These are phyloP conservation scores for Fusarium goolgardi DNA, from an alignment of 2,329 filamentous ascomycete species.

Conservation along the genomic window DNA sequence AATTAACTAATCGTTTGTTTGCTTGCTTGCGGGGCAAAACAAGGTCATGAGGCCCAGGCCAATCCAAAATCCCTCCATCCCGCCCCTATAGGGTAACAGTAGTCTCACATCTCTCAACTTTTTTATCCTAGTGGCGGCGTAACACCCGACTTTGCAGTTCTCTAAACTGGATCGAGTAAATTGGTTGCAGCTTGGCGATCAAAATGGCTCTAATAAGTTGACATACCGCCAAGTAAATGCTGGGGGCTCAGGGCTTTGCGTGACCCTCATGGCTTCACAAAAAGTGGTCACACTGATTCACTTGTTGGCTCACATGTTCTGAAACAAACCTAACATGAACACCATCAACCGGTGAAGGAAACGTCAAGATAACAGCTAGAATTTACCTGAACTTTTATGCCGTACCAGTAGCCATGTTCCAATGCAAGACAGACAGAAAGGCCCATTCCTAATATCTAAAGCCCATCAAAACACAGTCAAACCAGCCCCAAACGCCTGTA, in stretches of 20 bases:
- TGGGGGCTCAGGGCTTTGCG: background rate
- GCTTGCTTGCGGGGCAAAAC: constrained; percentile 7
- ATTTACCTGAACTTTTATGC: constrained; percentile 12
- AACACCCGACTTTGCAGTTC: constrained; percentile 11
- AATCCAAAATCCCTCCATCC: constrained; percentile 22
- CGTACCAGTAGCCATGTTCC: constrained; percentile 1
- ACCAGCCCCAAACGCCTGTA: constrained; percentile 24
- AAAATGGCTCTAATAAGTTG: background rate
- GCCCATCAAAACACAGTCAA: constrained; percentile 16
- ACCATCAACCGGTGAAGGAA: background rate
- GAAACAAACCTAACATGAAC: constrained; percentile 8
- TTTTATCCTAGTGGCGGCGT: background rate
- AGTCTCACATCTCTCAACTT: background rate
- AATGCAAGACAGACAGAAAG: constrained; percentile 11
- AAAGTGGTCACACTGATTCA: constrained; percentile 22
- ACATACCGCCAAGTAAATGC: background rate
- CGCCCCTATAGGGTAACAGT: constrained; percentile 22
- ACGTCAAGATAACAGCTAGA: background rate
- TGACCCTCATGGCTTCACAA: constrained; percentile 11
- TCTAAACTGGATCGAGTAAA: background rate
- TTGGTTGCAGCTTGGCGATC: constrained; percentile 6
- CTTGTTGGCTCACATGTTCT: constrained; percentile 25
- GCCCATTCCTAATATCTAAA: background rate
- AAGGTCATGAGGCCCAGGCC: constrained; percentile 6
- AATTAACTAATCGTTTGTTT: background rate